Percentiles rank a stretch among this genome's conserved stretches.
phyloP scores from a whole-genome alignment of 805 yeast species.

The Wickerhamiella azymoides region DNA sequence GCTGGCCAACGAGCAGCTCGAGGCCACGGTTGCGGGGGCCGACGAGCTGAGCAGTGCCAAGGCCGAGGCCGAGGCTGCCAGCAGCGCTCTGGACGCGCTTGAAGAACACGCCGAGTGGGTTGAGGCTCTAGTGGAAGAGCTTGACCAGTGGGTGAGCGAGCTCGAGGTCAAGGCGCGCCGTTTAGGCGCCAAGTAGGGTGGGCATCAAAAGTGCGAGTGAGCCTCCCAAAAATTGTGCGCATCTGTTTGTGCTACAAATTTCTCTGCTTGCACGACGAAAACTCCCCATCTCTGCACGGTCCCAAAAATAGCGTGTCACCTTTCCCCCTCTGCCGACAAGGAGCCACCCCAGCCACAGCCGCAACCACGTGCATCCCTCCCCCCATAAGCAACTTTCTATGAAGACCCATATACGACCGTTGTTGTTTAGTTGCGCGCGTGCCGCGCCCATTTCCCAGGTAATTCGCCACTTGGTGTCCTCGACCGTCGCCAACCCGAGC shows the following conservation, averaged over 20 bases:
- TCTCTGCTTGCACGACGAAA: too few relatives aligned
- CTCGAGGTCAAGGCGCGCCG: constrained; percentile 8
- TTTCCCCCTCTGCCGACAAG: too few relatives aligned
- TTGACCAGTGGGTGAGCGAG: constrained; percentile 8
- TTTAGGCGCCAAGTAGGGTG: not conserved
- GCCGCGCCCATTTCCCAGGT: constrained; percentile 7
- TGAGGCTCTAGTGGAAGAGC: not conserved
- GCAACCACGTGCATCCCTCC: too few relatives aligned
- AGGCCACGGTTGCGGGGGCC: not conserved
- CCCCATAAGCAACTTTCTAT: not conserved
- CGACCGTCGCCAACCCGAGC: not conserved
- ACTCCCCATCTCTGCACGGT: too few relatives aligned
- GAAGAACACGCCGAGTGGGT: constrained; percentile 3
- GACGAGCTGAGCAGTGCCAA: not conserved
- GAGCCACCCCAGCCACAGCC: too few relatives aligned
- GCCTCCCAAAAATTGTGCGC: too few relatives aligned
- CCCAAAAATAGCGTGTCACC: too few relatives aligned
- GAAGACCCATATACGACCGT: constrained; percentile 8
- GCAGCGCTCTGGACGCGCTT: constrained; percentile 1
- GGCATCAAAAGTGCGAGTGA: not conserved
- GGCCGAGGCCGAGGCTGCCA: not conserved
- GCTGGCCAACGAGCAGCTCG: constrained; percentile 5
- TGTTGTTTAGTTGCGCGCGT: constrained; percentile 1
- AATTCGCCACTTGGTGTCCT: constrained; percentile 2
- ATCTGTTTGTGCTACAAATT: too few relatives aligned